phyloP scores from a whole-genome alignment of 2,329 filamentous ascomycete species.

The Trichoderma citrinoviride region DNA sequence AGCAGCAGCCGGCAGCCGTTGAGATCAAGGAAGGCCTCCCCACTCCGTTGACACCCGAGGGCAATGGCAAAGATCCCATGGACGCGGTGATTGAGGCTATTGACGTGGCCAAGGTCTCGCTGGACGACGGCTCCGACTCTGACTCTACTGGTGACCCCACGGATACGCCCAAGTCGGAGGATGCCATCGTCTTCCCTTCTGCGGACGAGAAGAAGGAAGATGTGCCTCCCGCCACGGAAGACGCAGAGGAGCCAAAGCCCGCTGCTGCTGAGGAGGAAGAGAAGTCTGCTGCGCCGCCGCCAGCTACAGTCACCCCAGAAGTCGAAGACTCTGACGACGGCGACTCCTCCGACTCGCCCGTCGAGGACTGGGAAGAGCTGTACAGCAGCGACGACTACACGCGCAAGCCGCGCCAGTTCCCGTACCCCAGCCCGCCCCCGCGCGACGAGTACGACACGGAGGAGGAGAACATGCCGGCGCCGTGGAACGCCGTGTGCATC shows the following conservation, averaged over 20 bases:
- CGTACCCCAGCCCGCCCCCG: slow-evolving; percentile 35
- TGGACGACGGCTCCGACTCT: slow-evolving; percentile 29
- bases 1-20: slow-evolving; percentile 23
- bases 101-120: slow-evolving; percentile 23
- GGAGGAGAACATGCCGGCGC: slow-evolving; percentile 55
- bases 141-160: slow-evolving; percentile 34
- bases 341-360: slow-evolving; percentile 58
- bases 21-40: background rate
- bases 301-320: background rate
- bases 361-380: slow-evolving; percentile 58
- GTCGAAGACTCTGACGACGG: slow-evolving; percentile 41
- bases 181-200: slow-evolving; percentile 28
- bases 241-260: slow-evolving; percentile 16
- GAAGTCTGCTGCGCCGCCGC: background rate
- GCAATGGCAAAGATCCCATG: slow-evolving; percentile 22
- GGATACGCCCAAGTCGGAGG: slow-evolving; percentile 35
- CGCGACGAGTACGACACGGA: slow-evolving; percentile 50
- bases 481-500: slow-evolving; percentile 63
- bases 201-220: slow-evolving; percentile 36
- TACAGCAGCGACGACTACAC: slow-evolving; percentile 59
- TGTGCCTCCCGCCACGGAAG: slow-evolving; percentile 31
- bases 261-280: background rate
- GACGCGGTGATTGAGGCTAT: slow-evolving; percentile 24
- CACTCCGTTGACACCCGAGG: too few species aligned
- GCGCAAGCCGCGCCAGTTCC: slow-evolving; percentile 46